These are phyloP conservation scores for Herpetospermum pedunculosum DNA, from an alignment of 306 rosid species.

Conservation along the genomic window DNA sequence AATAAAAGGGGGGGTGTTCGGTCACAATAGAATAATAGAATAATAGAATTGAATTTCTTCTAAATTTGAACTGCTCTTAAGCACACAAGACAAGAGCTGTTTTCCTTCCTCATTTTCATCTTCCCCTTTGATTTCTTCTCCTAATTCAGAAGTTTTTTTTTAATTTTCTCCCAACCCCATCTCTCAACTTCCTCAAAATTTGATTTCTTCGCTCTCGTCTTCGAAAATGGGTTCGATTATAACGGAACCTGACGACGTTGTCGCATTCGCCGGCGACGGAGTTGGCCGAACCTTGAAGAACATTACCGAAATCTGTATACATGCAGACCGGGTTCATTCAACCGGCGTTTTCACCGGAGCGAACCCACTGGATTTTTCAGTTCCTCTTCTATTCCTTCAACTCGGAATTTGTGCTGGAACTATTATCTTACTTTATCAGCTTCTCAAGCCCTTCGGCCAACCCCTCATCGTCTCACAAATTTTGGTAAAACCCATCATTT, in stretches of 20 bases:
- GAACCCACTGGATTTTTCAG: conserved; percentile 13
- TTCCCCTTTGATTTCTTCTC: too few species aligned
- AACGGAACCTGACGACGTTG: conserved; percentile 9
- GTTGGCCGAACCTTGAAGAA: neutral
- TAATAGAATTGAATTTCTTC: too few species aligned
- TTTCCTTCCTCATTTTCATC: too few species aligned
- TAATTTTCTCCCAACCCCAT: too few species aligned
- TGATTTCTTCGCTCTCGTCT: too few species aligned
- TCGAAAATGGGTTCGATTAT: neutral
- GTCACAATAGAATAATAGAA: too few species aligned
- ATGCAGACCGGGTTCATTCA: neutral
- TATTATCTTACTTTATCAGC: conserved; percentile 5
- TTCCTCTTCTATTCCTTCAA: conserved; percentile 22
- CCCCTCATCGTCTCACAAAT: conserved; percentile 20
- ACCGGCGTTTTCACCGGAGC: neutral
- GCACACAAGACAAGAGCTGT: too few species aligned
- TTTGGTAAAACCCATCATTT: conserved; percentile 2
- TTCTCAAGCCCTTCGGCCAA: conserved; percentile 23
- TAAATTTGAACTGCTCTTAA: too few species aligned
- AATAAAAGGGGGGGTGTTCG: too few species aligned
- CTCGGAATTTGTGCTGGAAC: conserved; percentile 6
- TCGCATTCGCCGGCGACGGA: neutral
- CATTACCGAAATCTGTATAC: conserved; percentile 12
- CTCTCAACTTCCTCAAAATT: too few species aligned
- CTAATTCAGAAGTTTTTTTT: too few species aligned